Evolutionary conservation across 805 yeast genomes (phyloP).

Genomic region (Scheffersomyces coipomensis): DNA sequence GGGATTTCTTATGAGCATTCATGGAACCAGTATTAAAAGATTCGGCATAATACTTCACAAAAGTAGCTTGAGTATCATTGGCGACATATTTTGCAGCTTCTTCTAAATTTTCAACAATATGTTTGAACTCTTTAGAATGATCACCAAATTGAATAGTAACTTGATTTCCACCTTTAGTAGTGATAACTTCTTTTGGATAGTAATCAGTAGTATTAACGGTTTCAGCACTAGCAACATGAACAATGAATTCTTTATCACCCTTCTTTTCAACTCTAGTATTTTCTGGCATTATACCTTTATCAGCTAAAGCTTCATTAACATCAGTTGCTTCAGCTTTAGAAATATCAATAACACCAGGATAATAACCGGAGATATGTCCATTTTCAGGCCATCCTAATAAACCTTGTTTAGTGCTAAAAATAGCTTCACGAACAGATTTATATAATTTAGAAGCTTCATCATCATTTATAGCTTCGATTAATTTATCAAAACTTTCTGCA

Average conservation of each 20-base stretch:
- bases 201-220: constrained; percentile 49
- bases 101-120: constrained; percentile 54
- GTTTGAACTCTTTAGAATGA: constrained; percentile 61
- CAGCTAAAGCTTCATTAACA: constrained; percentile 65
- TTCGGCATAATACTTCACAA: constrained; percentile 65
- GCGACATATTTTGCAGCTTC: constrained; percentile 65
- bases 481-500: constrained; percentile 43
- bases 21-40: constrained; percentile 81
- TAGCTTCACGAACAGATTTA: constrained; percentile 41
- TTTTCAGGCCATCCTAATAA: constrained; percentile 76
- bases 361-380: constrained; percentile 76
- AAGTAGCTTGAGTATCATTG: constrained; percentile 65
- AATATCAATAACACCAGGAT: constrained; percentile 44
- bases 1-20: constrained; percentile 82
- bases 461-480: constrained; percentile 42
- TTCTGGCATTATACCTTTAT: constrained; percentile 67
- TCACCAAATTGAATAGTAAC: constrained; percentile 69
- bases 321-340: constrained; percentile 63
- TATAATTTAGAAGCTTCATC: constrained; percentile 32
- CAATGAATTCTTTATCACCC: constrained; percentile 46
- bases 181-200: constrained; percentile 45
- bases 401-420: constrained; percentile 50
- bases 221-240: constrained; percentile 68
- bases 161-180: constrained; percentile 36
- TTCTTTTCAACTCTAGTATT: constrained; percentile 72